Conservation (phyloP, 257 asterid genomes). For the Perilla frutescens region DNA sequence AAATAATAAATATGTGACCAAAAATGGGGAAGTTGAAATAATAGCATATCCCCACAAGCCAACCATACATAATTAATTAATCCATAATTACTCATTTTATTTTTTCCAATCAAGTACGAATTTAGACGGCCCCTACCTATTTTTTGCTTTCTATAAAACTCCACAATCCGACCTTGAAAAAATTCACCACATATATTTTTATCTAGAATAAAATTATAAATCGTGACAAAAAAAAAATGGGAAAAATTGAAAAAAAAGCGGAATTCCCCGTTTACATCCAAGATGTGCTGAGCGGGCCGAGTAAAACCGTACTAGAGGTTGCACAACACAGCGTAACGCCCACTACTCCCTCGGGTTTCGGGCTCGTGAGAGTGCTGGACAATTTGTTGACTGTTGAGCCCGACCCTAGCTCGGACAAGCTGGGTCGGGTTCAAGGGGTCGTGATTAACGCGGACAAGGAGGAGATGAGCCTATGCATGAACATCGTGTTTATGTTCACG, state of each 20-base stretch:
- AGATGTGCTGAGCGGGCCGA: background rate
- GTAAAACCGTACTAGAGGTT: conserved; percentile 8
- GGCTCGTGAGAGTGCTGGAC: conserved; percentile 1
- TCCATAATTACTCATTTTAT: too few species aligned
- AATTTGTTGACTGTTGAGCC: conserved; percentile 3
- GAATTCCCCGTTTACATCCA: background rate
- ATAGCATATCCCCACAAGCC: too few species aligned
- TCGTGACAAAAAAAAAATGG: too few species aligned
- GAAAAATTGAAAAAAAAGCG: background rate
- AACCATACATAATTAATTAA: too few species aligned
- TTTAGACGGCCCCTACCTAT: too few species aligned
- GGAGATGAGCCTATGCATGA: background rate
- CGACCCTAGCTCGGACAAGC: background rate
- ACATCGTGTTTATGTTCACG: background rate
- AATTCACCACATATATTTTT: too few species aligned
- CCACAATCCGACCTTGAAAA: too few species aligned
- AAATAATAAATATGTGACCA: too few species aligned
- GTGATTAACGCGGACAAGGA: background rate
- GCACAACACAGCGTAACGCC: conserved; percentile 1
- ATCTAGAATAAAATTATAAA: too few species aligned
- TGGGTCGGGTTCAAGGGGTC: conserved; percentile 28
- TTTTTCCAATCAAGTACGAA: too few species aligned
- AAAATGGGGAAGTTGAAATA: too few species aligned
- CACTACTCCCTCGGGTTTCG: conserved; percentile 8
- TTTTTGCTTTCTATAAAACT: too few species aligned